These are phyloP conservation scores for Fraxinus nigra DNA, from an alignment of 305 asterid species.

Conservation along the genomic window DNA sequence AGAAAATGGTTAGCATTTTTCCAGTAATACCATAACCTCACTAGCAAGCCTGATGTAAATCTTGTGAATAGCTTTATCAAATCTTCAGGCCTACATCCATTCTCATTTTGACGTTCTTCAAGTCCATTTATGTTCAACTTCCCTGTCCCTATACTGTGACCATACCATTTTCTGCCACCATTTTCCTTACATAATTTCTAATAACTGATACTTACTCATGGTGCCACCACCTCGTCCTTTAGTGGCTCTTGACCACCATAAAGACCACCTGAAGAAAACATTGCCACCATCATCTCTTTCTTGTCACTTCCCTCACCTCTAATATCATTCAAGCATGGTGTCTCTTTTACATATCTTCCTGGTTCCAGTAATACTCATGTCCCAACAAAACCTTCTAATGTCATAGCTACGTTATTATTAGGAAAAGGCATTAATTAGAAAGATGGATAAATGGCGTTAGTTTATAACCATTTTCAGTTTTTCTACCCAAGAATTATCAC, in stretches of 20 bases:
- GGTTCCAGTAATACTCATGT: background rate
- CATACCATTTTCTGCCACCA: background rate
- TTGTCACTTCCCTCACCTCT: background rate
- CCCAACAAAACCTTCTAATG: background rate
- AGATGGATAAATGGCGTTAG: background rate
- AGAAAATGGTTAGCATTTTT: background rate
- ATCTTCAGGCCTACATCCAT: background rate
- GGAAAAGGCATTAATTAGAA: background rate
- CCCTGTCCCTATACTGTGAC: background rate
- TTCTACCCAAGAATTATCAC: background rate
- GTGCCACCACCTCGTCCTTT: background rate
- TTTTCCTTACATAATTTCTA: background rate
- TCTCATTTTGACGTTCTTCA: background rate
- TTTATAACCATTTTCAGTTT: background rate
- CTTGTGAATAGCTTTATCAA: background rate
- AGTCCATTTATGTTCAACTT: background rate
- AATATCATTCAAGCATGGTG: background rate
- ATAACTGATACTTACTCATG: background rate
- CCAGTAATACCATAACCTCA: background rate
- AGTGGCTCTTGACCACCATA: background rate
- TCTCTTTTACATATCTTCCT: background rate
- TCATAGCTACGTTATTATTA: background rate
- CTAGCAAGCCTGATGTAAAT: background rate
- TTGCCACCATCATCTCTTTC: background rate
- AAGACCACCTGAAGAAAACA: background rate